phyloP scores from a whole-genome alignment of 2,329 filamentous ascomycete species.

The Nothopassalora personata region DNA sequence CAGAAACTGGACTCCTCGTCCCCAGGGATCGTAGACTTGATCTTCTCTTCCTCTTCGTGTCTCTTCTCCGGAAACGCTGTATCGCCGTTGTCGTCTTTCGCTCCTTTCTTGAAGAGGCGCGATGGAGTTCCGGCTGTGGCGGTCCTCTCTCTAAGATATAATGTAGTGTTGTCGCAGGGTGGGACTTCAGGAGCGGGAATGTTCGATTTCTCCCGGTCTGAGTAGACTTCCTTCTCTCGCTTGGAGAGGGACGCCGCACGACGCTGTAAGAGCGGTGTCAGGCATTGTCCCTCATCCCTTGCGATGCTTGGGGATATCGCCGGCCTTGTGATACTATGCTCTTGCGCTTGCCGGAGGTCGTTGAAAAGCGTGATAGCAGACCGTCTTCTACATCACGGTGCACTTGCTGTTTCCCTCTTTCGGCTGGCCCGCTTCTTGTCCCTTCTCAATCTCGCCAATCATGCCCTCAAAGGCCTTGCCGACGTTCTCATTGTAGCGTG shows the following conservation, averaged over 20 bases:
- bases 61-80: not conserved
- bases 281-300: not conserved
- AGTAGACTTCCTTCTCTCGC: too few species aligned
- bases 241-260: not conserved
- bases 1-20: not conserved
- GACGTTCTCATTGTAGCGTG: constrained; percentile 91
- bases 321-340: not conserved
- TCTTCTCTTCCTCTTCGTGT: not conserved
- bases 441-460: constrained; percentile 89
- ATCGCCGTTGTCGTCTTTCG: not conserved
- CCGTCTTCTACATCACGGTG: constrained; percentile 62
- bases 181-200: not conserved
- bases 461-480: constrained; percentile 87
- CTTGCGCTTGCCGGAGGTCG: not conserved
- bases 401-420: constrained; percentile 78
- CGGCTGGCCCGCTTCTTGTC: constrained; percentile 78
- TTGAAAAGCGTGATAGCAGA: not conserved
- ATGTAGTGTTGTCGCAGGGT: not conserved
- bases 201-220: not conserved
- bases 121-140: not conserved
- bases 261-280: not conserved
- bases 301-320: not conserved
- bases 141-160: not conserved
- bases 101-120: not conserved
- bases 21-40: not conserved